Conservation (phyloP, 805 yeast genomes). For the Dipodascus geniculatus region DNA sequence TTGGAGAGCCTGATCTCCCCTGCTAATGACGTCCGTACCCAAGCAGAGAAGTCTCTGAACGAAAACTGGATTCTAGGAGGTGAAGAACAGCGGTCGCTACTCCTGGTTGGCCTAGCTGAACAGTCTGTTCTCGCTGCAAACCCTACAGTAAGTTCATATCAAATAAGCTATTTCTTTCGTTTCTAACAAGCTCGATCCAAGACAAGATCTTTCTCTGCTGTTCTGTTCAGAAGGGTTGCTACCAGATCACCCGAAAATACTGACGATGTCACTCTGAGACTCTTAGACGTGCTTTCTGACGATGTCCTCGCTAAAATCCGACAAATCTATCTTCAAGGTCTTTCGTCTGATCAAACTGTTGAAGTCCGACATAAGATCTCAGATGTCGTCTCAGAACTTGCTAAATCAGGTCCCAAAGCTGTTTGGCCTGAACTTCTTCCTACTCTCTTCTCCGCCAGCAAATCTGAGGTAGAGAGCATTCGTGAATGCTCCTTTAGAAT, state of each 20-base stretch:
- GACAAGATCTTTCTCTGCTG: constrained; percentile 62
- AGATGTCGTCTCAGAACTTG: constrained; percentile 89
- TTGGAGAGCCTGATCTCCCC: constrained; percentile 64
- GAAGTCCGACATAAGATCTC: constrained; percentile 83
- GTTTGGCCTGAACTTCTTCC: constrained; percentile 74
- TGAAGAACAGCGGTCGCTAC: constrained; percentile 48
- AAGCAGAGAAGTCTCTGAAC: constrained; percentile 66
- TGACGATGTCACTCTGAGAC: constrained; percentile 56
- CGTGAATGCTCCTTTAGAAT: constrained; percentile 90
- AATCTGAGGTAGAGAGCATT: constrained; percentile 45
- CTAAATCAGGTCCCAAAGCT: constrained; percentile 34
- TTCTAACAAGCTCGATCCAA: constrained; percentile 4
- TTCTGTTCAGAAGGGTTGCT: constrained; percentile 78
- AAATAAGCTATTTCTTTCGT: not conserved
- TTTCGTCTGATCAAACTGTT: constrained; percentile 48
- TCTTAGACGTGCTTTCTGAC: constrained; percentile 57
- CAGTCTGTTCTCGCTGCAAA: constrained; percentile 52
- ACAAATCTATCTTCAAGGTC: constrained; percentile 57
- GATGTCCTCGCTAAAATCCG: constrained; percentile 54
- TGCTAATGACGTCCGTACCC: constrained; percentile 61
- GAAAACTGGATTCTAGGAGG: constrained; percentile 56
- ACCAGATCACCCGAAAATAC: constrained; percentile 62
- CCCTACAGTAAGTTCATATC: constrained; percentile 34
- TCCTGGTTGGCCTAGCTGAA: constrained; percentile 70
- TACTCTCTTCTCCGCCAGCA: constrained; percentile 56